These are phyloP conservation scores for Exophiala phaeomuriformis DNA, from an alignment of 2,329 filamentous ascomycete genomes.

Conservation along the genomic window DNA sequence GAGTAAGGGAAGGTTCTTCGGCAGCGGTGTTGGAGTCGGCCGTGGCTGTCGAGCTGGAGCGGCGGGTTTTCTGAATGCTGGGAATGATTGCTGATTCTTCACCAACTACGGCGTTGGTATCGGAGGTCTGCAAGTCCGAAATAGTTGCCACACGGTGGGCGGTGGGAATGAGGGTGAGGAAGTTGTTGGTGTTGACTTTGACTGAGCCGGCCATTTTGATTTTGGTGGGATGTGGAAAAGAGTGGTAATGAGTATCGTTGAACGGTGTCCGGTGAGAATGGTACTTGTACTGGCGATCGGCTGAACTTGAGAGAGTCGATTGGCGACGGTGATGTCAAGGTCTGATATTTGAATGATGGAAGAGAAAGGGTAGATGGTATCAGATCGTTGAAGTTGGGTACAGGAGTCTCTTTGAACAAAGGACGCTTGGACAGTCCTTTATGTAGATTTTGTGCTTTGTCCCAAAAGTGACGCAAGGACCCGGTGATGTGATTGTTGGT, in stretches of 20 bases:
- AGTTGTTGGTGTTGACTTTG: constrained; percentile 11
- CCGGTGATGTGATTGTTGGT: constrained; percentile 9
- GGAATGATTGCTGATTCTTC: constrained; percentile 18
- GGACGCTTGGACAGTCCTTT: constrained; percentile 7
- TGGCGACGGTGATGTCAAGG: no score
- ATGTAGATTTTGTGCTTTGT: constrained; percentile 14
- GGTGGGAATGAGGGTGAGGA: constrained; percentile 21
- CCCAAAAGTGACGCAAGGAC: constrained; percentile 15
- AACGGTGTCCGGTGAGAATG: not conserved
- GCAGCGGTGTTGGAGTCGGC: constrained; percentile 16
- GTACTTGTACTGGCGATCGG: no score
- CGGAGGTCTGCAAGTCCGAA: not conserved
- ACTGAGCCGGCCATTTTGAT: constrained; percentile 18
- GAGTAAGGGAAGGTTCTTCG: constrained; percentile 16
- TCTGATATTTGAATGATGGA: no score
- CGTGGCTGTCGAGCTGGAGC: constrained; percentile 24
- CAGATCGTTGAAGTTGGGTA: not conserved
- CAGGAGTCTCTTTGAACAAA: constrained; percentile 1
- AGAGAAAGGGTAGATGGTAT: no score
- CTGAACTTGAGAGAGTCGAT: no score
- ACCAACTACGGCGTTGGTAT: not conserved
- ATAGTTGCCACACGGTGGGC: constrained; percentile 17
- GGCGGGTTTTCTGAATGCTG: constrained; percentile 21
- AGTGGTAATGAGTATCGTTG: not conserved
- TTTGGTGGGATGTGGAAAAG: not conserved